Evolutionary conservation across 306 rosid genomes (phyloP).

Genomic region (Cicer pinnatifidum): DNA sequence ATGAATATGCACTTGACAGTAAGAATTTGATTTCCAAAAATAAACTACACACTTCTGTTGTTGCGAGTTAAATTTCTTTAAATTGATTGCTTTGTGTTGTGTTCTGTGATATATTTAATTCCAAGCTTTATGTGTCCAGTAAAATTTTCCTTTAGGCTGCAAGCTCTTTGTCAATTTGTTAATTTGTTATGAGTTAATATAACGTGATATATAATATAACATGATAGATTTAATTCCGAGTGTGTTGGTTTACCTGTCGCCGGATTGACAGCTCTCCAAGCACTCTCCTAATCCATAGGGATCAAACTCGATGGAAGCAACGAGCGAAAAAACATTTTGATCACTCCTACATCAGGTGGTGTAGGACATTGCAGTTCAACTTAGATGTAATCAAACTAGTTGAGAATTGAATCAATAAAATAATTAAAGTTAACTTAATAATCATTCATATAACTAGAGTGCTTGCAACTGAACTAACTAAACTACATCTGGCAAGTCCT

Average conservation of each 20-base stretch:
- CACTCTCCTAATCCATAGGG: slow-evolving; percentile 57
- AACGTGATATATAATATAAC: no score
- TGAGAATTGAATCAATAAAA: slow-evolving; percentile 34
- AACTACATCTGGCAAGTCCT: no score
- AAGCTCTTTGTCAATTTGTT: no score
- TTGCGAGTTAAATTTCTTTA: neutral
- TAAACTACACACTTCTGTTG: neutral
- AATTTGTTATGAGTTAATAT: no score
- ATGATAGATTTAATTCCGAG: slow-evolving; percentile 33
- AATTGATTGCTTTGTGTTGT: slow-evolving; percentile 29
- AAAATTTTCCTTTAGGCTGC: neutral
- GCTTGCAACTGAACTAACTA: neutral
- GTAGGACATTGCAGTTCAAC: slow-evolving; percentile 81
- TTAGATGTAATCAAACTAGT: slow-evolving; percentile 14
- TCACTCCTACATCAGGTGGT: slow-evolving; percentile 92
- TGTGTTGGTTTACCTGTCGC: slow-evolving; percentile 72
- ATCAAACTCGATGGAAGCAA: slow-evolving; percentile 64
- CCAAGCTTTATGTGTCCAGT: neutral
- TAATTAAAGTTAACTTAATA: neutral
- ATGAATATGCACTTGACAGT: neutral
- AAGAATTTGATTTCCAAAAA: neutral
- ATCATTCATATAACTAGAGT: neutral
- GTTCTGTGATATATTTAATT: slow-evolving; percentile 5
- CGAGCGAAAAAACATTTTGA: slow-evolving; percentile 54
- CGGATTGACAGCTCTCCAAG: slow-evolving; percentile 67